A percentile compares a stretch with the other conserved stretches of the same genome.
These are phyloP conservation scores for Solanum bulbocastanum DNA, from an alignment of 257 asterid species.

Conservation along the genomic window DNA sequence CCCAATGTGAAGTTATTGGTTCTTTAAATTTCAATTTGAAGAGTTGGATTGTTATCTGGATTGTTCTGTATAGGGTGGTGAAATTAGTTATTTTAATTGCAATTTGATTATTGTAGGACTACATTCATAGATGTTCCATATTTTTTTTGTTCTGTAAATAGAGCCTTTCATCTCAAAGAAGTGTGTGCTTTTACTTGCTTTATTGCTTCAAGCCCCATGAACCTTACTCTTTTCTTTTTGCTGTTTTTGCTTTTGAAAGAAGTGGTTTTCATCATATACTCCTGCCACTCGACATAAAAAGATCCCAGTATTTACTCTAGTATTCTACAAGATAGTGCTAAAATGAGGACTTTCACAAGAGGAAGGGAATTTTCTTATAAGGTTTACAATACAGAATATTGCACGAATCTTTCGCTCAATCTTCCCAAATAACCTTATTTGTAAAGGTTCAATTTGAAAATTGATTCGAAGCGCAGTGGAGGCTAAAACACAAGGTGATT, in stretches of 20 bases:
- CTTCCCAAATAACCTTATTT: not conserved
- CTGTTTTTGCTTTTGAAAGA: not conserved
- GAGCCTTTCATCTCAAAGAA: not conserved
- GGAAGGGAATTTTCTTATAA: not conserved
- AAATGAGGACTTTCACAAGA: not conserved
- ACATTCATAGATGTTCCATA: not conserved
- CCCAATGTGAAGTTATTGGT: not conserved
- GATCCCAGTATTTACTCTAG: not conserved
- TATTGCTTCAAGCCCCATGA: not conserved
- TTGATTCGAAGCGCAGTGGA: not conserved
- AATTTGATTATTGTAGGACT: not conserved
- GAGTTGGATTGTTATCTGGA: not conserved
- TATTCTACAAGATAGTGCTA: not conserved
- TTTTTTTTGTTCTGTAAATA: not conserved
- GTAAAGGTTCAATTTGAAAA: not conserved
- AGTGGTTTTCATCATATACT: not conserved
- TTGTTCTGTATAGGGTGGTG: not conserved
- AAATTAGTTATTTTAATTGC: not conserved
- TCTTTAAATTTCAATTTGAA: not conserved
- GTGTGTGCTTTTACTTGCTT: not conserved
- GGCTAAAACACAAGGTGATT: not conserved
- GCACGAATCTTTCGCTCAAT: not conserved
- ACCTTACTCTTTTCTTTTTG: not conserved
- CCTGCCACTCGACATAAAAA: not conserved
- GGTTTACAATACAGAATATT: not conserved